Conservation (phyloP, 2,329 filamentous ascomycete species). For the Westerdykella ornata region DNA sequence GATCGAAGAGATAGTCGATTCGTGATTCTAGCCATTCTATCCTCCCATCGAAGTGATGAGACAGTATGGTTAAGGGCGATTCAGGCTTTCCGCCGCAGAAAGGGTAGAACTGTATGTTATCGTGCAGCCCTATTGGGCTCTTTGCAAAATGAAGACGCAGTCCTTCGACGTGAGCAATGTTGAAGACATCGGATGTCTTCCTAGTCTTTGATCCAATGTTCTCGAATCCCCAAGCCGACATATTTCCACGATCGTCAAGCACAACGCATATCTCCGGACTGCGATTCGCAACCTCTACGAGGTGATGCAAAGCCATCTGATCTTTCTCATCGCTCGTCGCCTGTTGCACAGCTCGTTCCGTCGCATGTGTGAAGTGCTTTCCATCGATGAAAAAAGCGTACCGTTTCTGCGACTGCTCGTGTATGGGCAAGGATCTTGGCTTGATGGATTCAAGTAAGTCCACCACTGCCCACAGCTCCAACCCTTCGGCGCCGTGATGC, state of each 20-base stretch:
- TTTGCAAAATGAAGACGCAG: slow-evolving; percentile 40
- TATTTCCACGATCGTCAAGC: slow-evolving; percentile 72
- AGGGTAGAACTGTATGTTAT: slow-evolving; percentile 63
- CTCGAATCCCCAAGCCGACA: slow-evolving; percentile 91
- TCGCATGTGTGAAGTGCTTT: slow-evolving; percentile 68
- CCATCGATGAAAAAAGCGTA: slow-evolving; percentile 81
- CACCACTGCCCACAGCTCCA: slow-evolving; percentile 75
- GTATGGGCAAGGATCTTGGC: slow-evolving; percentile 42
- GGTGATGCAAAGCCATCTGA: slow-evolving; percentile 69
- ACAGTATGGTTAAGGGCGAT: slow-evolving; percentile 63
- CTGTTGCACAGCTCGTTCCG: slow-evolving; percentile 66
- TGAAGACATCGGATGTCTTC: slow-evolving; percentile 67
- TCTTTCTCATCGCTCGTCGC: slow-evolving; percentile 54
- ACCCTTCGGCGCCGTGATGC: slow-evolving; percentile 60
- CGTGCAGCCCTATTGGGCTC: slow-evolving; percentile 29
- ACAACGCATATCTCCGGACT: slow-evolving; percentile 83
- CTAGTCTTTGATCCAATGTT: slow-evolving; percentile 68
- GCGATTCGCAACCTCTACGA: slow-evolving; percentile 78
- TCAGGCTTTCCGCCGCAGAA: slow-evolving; percentile 60
- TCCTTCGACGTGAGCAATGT: slow-evolving; percentile 70
- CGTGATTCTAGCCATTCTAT: slow-evolving; percentile 76
- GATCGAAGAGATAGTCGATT: slow-evolving; percentile 74
- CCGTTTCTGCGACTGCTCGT: slow-evolving; percentile 42
- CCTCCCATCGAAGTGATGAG: slow-evolving; percentile 79
- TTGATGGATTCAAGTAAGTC: slow-evolving; percentile 68